Percentiles rank a stretch among this genome's conserved stretches.
Conservation (phyloP, 306 rosid genomes). For the Lathyrus tuberosus region DNA sequence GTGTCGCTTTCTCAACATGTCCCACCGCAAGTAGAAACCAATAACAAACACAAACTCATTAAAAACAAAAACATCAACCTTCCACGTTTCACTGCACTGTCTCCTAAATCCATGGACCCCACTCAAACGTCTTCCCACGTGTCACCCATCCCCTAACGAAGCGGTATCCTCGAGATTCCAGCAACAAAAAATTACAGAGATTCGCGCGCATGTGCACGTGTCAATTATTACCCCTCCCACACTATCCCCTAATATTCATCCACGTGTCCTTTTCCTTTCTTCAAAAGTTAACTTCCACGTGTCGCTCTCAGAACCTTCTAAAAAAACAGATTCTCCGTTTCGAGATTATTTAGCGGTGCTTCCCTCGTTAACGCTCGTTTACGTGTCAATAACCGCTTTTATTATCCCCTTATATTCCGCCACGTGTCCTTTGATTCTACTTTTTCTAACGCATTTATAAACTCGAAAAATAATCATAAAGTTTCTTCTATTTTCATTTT, state of each 20-base stretch:
- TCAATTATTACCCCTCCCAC: not conserved
- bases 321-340: conserved; percentile 15
- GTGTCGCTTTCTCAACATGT: not conserved
- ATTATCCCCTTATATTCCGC: conserved; percentile 2
- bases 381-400: conserved; percentile 49
- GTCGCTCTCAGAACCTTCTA: conserved; percentile 6
- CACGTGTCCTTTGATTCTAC: conserved; percentile 42
- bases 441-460: conserved; percentile 12
- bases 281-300: not conserved
- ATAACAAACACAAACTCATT: not conserved
- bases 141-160: not conserved
- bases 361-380: not conserved
- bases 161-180: conserved; percentile 7
- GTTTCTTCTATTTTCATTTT: too few species aligned
- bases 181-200: not conserved
- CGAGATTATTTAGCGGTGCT: conserved; percentile 39
- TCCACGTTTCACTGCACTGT: conserved; percentile 5
- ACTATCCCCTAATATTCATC: not conserved
- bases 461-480: not conserved
- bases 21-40: conserved; percentile 22
- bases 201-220: conserved; percentile 4
- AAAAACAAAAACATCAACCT: not conserved
- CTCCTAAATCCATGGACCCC: not conserved
- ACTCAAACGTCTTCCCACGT: not conserved
- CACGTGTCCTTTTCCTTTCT: not conserved